Evolutionary conservation across 1,284 basidiomycete genomes (phyloP), one percentile per base, ranked within the genome.

Genomic region (Papiliotrema flavescens): DNA sequence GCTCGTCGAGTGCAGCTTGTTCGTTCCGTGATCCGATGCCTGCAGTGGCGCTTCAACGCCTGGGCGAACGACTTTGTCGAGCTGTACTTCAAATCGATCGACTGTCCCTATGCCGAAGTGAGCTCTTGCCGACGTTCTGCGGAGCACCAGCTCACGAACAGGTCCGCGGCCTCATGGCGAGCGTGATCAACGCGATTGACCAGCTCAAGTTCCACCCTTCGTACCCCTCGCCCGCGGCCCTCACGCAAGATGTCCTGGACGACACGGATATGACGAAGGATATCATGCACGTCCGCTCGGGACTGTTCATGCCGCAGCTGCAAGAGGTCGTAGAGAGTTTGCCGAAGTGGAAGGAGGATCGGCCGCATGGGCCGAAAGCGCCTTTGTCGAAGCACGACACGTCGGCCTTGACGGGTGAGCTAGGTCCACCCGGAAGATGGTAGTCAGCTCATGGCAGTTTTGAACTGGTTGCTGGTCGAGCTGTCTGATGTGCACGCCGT

Each of bases 361-460:
- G 92, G 57, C 81, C 90, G n/a, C 84, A 89, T 26, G 90, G 90
- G 46, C 90, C 90, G 0, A 82, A 88, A 64, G 88, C 88, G 85
- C 71, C 90, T 82, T 39, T 84, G 66, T 92, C 89, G 3, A 84
- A 84, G 79, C 95, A 95, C 72, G 92, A 96, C 77, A 91, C 89
- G 78, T 84, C 90, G 53, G 87, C 88, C 1, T 58, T 67, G n/a
- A 75, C 74, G n/a, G 60, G 71, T 71, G 26, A 55, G 70, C 57
- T 35, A 23, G 11, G 19, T 28, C 41, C 20, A 22, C 54, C n/a
- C 20, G 26, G 8, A 22, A 42, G 32, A 26, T n/a, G 1, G 19
- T 35, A 17, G 17, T 20, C 43, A 46, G 34, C 55, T 57, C 35
- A 57, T 26, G 5, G 14, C 50, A 14, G 80, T 88, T 22, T 86